Base-by-base conservation (phyloP, 1,284 basidiomycete species). In the Athelia psychrophila region DNA sequence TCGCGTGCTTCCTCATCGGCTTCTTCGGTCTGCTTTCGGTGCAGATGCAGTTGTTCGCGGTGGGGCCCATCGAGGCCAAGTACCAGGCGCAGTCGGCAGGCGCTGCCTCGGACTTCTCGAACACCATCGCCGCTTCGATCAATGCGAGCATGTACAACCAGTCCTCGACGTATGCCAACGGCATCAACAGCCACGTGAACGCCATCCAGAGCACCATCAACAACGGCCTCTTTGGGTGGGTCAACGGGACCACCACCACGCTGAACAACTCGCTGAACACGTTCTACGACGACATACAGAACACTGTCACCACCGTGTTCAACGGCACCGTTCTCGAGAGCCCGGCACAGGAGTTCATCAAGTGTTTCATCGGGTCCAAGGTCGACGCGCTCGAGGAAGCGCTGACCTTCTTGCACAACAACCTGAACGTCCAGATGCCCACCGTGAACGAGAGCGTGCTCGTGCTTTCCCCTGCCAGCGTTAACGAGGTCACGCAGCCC, bases 321-420 rank as follows among this genome's bases (percentile, higher is more conserved):
- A 87, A 88, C 47, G 84, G 84, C 15, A 95, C 93, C 1, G 80
- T 94, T 54, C 80, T 97, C 30, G 86, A 89, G 62, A 67, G 76
- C 10, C 91, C 93, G 0, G 81, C 91, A n/a, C 87, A 89, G 60
- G 91, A 90, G 51, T 97, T 98, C 64, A 75, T 96, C 60, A 80
- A 78, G 60, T 99, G 96, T 67, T 79, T 98, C 60, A 79, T 98
- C 57, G 95, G 95, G 4, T 81, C 81, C 54, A 99, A 99, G 67
- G 86, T 98, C 47, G 76, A 84, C 51, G 90, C 86, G 6, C 79
- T 99, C 60, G 91, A 95, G 68, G 79, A 84, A 19, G 95, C 91
- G 8, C 76, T 98, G 47, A 97, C 93, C 0, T 98, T 96, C 81
- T 76, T 98, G 55, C 88, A 95, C 60, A 76, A 94, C 57, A 94